Percentiles rank a stretch among this genome's conserved stretches.
Conservation (phyloP, 2,329 filamentous ascomycete genomes). For the Arthrobotrys entomopaga region DNA sequence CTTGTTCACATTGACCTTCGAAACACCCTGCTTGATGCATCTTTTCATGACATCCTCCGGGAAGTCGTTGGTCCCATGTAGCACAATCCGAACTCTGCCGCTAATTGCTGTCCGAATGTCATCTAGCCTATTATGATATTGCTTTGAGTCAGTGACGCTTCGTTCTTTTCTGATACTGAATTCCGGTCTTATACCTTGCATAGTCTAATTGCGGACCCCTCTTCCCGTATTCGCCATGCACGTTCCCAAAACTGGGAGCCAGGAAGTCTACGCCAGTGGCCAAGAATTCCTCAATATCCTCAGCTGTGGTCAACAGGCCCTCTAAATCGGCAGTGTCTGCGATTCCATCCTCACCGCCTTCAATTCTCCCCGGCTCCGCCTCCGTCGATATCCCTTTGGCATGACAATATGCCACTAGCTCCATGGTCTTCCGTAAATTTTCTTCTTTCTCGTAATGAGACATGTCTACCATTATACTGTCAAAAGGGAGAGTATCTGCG, state of each 20-base stretch:
- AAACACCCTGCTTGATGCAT: slow-evolving; percentile 67
- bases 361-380: slow-evolving; percentile 76
- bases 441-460: slow-evolving; percentile 76
- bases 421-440: slow-evolving; percentile 73
- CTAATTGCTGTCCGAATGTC: slow-evolving; percentile 61
- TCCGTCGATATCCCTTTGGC: slow-evolving; percentile 74
- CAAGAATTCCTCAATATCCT: slow-evolving; percentile 76
- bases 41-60: slow-evolving; percentile 65
- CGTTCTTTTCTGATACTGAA: background rate
- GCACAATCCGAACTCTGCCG: slow-evolving; percentile 65
- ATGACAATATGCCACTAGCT: slow-evolving; percentile 73
- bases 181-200: slow-evolving; percentile 63
- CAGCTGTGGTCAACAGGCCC: slow-evolving; percentile 73
- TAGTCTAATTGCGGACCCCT: slow-evolving; percentile 73
- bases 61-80: slow-evolving; percentile 71
- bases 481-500: slow-evolving; percentile 72
- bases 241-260: slow-evolving; percentile 79
- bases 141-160: background rate
- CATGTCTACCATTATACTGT: slow-evolving; percentile 83
- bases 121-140: slow-evolving; percentile 60
- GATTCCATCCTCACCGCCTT: slow-evolving; percentile 79
- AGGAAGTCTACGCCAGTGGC: slow-evolving; percentile 77
- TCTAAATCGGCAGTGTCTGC: slow-evolving; percentile 73
- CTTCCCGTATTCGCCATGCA: slow-evolving; percentile 78
- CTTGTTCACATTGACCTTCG: slow-evolving; percentile 71